phyloP scores from a whole-genome alignment of 352 stramenopile species.

The Phytophthora hybrid region DNA sequence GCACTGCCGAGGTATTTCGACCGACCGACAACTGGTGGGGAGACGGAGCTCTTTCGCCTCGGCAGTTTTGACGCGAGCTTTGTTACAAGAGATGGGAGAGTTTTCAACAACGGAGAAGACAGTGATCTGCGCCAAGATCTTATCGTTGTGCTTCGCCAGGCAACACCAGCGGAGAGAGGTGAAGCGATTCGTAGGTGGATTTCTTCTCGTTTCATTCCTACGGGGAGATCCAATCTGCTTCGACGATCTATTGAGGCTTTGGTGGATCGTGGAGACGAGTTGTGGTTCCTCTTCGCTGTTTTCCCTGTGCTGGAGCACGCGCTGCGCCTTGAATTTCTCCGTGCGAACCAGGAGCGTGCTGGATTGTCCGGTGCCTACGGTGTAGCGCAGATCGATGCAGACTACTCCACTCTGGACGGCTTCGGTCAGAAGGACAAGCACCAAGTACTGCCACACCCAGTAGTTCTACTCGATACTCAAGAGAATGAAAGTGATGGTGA shows the following conservation, averaged over 20 bases:
- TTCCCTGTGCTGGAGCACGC: slow-evolving; percentile 78
- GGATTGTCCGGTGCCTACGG: slow-evolving; percentile 48
- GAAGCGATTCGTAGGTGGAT: slow-evolving; percentile 16
- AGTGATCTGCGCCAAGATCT: slow-evolving; percentile 7
- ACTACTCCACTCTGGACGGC: slow-evolving; percentile 84
- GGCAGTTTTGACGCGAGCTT: slow-evolving; percentile 43
- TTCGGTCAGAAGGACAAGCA: slow-evolving; percentile 84
- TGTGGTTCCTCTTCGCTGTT: slow-evolving; percentile 66
- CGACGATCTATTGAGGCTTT: slow-evolving; percentile 41
- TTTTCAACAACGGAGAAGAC: neutral
- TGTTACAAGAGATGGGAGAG: slow-evolving; percentile 16
- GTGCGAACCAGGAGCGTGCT: slow-evolving; percentile 43
- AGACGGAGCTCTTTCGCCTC: slow-evolving; percentile 28
- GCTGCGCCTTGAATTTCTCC: slow-evolving; percentile 66
- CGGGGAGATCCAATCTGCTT: slow-evolving; percentile 48
- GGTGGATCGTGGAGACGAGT: slow-evolving; percentile 43
- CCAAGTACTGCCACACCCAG: slow-evolving; percentile 67
- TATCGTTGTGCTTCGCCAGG: slow-evolving; percentile 17
- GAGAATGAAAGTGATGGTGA: neutral
- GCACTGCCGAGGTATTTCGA: slow-evolving; percentile 40
- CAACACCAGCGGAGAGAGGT: slow-evolving; percentile 5
- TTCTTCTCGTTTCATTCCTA: slow-evolving; percentile 47
- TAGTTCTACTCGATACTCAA: slow-evolving; percentile 35
- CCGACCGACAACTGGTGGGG: neutral
- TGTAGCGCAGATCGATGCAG: slow-evolving; percentile 66